A percentile compares a stretch with the other conserved stretches of the same genome.
These are phyloP conservation scores for Phytophthora niederhauseri DNA, from an alignment of 352 stramenopile genomes.

Conservation along the genomic window DNA sequence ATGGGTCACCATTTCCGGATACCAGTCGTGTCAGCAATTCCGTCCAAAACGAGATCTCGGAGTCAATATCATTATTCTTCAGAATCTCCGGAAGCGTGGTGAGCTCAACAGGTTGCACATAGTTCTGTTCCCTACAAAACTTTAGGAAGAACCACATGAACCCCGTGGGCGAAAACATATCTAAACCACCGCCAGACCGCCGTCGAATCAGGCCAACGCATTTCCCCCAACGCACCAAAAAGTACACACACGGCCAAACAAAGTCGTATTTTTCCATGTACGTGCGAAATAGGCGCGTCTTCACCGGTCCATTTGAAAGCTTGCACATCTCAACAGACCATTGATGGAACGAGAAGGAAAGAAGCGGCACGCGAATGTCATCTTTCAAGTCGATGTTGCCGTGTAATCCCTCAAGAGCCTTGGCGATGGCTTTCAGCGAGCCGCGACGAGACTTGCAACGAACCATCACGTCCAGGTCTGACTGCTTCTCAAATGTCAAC, in stretches of 20 bases:
- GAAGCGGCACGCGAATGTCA: slow-evolving; percentile 60
- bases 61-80: slow-evolving; percentile 52
- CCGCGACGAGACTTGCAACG: slow-evolving; percentile 22
- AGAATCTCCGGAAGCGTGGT: slow-evolving; percentile 46
- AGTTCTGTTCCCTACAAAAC: slow-evolving; percentile 63
- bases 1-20: slow-evolving; percentile 36
- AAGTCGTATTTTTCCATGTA: slow-evolving; percentile 75
- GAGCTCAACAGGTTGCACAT: slow-evolving; percentile 48
- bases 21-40: slow-evolving; percentile 48
- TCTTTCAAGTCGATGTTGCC: slow-evolving; percentile 51
- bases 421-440: slow-evolving; percentile 40
- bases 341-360: slow-evolving; percentile 66
- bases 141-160: slow-evolving; percentile 80
- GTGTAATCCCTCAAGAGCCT: slow-evolving; percentile 35
- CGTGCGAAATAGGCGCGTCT: slow-evolving; percentile 69
- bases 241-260: slow-evolving; percentile 78
- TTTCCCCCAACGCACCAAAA: slow-evolving; percentile 80
- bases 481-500: slow-evolving; percentile 80
- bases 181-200: slow-evolving; percentile 48
- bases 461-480: slow-evolving; percentile 75
- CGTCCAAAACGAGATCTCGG: slow-evolving; percentile 73
- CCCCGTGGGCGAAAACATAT: slow-evolving; percentile 66
- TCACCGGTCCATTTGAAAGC: slow-evolving; percentile 61
- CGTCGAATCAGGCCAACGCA: slow-evolving; percentile 69
- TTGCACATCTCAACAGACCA: slow-evolving; percentile 76